phyloP scores from a whole-genome alignment of 768 basidiomycete species.

The Psilocybe tampanensis region DNA sequence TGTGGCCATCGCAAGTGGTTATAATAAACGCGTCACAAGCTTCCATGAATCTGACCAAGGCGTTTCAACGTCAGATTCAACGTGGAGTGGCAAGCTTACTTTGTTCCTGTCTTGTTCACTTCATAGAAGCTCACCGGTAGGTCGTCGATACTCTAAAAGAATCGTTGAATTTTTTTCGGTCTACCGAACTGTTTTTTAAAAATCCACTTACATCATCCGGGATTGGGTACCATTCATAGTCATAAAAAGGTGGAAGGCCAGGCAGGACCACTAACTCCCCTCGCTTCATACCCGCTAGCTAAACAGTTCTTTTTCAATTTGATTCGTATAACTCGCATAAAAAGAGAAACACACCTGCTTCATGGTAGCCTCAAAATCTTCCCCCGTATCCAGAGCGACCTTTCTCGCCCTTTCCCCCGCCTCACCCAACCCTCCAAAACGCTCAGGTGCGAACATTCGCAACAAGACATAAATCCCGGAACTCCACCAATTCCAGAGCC shows the following conservation, averaged over 20 bases:
- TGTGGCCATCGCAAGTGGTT: neutral
- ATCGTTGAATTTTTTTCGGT: too few relatives aligned
- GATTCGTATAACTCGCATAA: neutral
- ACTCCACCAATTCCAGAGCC: neutral
- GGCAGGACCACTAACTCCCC: neutral
- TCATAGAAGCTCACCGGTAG: neutral
- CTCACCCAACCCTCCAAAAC: neutral
- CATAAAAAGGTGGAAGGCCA: neutral
- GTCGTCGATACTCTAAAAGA: neutral
- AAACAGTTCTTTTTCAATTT: neutral
- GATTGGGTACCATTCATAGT: neutral
- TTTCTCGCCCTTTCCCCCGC: neutral
- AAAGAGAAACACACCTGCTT: neutral
- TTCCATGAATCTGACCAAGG: neutral
- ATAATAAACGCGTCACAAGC: neutral
- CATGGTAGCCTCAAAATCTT: neutral
- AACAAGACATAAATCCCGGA: neutral
- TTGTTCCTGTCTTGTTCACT: neutral
- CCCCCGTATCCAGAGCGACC: neutral
- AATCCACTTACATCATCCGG: neutral
- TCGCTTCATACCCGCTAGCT: neutral
- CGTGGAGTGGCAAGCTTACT: neutral
- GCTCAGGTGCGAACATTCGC: neutral
- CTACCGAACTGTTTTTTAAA: too few relatives aligned
- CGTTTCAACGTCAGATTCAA: neutral